phyloP scores from a whole-genome alignment of 306 rosid species.

The Inga leiocalycina region DNA sequence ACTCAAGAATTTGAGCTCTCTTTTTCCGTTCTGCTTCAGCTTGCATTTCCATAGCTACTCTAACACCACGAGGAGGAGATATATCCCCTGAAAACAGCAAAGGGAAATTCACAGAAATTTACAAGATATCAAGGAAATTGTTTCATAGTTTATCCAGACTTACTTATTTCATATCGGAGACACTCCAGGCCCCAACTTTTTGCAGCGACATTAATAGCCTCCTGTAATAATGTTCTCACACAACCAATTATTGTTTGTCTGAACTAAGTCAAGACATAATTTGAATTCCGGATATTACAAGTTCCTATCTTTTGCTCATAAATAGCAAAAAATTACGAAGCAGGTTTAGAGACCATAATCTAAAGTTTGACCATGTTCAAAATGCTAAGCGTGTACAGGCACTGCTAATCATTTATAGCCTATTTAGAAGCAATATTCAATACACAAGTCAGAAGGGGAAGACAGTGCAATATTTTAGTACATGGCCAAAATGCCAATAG shows the following conservation, averaged over 20 bases:
- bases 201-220: slow-evolving; percentile 68
- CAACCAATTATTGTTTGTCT: slow-evolving; percentile 25
- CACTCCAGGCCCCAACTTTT: slow-evolving; percentile 92
- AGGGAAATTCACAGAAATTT: slow-evolving; percentile 10
- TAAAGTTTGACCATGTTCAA: neutral
- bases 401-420: no score
- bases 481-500: neutral
- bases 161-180: slow-evolving; percentile 93
- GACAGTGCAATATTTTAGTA: neutral
- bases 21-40: slow-evolving; percentile 95
- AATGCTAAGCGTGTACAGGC: neutral
- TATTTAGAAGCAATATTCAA: no score
- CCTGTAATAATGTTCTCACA: slow-evolving; percentile 45
- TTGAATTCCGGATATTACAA: neutral
- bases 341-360: neutral
- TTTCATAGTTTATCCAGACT: slow-evolving; percentile 31
- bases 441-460: no score
- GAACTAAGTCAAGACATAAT: neutral
- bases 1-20: slow-evolving; percentile 96
- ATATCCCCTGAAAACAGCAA: slow-evolving; percentile 77
- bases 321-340: neutral
- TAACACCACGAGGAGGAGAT: slow-evolving; percentile 93
- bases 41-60: slow-evolving; percentile 98
- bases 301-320: neutral
- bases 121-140: slow-evolving; percentile 6